Evolutionary conservation across 257 asterid genomes (phyloP).

Genomic region (Ballota nigra): DNA sequence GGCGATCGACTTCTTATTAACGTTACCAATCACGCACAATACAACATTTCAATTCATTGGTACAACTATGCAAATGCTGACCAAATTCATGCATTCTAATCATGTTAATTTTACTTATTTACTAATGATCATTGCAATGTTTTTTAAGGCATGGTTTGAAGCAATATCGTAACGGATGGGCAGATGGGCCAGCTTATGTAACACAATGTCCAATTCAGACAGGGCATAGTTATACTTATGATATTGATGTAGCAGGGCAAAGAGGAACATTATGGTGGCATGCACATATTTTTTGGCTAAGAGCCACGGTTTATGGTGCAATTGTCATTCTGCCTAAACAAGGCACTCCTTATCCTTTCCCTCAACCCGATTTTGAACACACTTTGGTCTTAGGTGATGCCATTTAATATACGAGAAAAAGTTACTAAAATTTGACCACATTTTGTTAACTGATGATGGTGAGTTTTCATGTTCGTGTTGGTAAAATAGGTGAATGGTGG

Average conservation of each 20-base stretch:
- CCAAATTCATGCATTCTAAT: not conserved
- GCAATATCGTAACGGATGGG: conserved; percentile 58
- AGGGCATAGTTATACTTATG: conserved; percentile 43
- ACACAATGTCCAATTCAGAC: conserved; percentile 58
- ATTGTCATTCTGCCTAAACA: conserved; percentile 45
- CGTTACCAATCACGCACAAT: conserved; percentile 44
- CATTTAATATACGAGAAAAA: not conserved
- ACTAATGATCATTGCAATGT: not conserved
- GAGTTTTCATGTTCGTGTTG: not conserved
- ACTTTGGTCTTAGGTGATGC: conserved; percentile 44
- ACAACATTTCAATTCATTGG: conserved; percentile 64
- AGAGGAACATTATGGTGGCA: conserved; percentile 65
- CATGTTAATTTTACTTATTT: not conserved
- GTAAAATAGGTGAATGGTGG: conserved; percentile 57
- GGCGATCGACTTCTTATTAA: conserved; percentile 48
- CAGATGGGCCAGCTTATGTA: conserved; percentile 61
- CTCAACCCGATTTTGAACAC: conserved; percentile 43
- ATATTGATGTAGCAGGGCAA: conserved; percentile 47
- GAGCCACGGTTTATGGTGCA: conserved; percentile 67
- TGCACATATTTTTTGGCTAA: conserved; percentile 58
- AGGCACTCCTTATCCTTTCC: conserved; percentile 51
- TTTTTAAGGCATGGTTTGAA: conserved; percentile 51
- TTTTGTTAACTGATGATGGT: not conserved
- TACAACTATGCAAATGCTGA: not conserved
- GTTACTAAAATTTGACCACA: not conserved